phyloP scores from a whole-genome alignment of 441 rosid species.

The Adansonia rubrostipa region DNA sequence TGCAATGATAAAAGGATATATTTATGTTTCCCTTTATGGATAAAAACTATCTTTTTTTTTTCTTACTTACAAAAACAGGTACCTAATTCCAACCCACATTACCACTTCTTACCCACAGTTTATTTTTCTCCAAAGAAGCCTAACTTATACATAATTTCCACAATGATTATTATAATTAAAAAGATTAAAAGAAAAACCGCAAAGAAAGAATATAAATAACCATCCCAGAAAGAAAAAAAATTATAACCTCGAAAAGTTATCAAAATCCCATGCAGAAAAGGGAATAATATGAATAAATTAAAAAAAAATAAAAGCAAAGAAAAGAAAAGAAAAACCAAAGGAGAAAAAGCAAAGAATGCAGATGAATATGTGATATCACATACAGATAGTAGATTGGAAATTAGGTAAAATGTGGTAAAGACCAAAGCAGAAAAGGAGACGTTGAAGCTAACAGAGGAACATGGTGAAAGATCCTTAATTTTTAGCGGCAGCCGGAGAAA shows the following conservation, averaged over 20 bases:
- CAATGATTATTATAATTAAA: neutral
- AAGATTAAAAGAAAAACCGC: no score
- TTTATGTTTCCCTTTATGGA: neutral
- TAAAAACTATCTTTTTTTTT: neutral
- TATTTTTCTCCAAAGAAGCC: neutral
- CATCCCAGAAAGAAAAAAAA: neutral
- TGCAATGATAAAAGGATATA: neutral
- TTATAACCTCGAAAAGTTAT: neutral
- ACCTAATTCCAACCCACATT: constrained; percentile 21
- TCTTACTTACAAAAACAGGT: constrained; percentile 18
- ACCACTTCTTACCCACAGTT: neutral
- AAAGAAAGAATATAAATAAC: neutral
- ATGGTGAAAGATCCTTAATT: constrained; percentile 12
- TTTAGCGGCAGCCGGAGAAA: neutral
- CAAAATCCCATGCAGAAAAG: neutral
- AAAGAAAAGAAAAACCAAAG: neutral
- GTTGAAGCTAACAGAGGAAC: constrained; percentile 14
- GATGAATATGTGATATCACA: neutral
- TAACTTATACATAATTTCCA: neutral
- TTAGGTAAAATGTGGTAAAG: neutral
- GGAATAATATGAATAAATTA: neutral
- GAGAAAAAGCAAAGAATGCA: neutral
- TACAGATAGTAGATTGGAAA: neutral
- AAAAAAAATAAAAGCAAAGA: neutral
- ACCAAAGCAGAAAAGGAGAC: constrained; percentile 4